Evolutionary conservation across 2,329 filamentous ascomycete species (phyloP), one percentile per base, ranked within the genome.

Genomic region (Aureobasidium subglaciale): DNA sequence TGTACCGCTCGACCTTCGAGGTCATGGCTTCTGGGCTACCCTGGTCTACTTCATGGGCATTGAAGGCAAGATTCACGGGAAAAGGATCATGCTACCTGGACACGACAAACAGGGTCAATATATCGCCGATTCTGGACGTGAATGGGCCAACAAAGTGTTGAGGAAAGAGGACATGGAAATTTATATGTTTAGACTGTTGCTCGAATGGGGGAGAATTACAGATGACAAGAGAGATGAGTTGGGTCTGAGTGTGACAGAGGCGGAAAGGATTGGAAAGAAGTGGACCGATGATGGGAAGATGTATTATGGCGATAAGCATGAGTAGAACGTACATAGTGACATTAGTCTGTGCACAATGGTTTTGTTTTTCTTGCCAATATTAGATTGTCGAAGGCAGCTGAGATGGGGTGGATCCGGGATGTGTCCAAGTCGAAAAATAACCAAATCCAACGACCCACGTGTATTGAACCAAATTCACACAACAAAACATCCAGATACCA

Each of bases 111-210:
- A 87, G 59, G 85, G 76, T 8, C 71, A 76, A 65, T 82, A 79
- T 76, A 88, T 90, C 62, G 83, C 85, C 4, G 76, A 82, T 56
- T 72, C 83, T 59, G 86, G 87, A 1, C 74, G 77, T 50, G 76
- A 78, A 57, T 90, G 87, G 87, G 83, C 82, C 2, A 71, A 73
- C 6, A 75, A 76, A 65, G 85, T 81, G 11, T 62, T 90, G 16
- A 74, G 85, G 58, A 81, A 80, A 63, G 85, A 86, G 67, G 89
- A 93, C 64, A 88, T 87, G 81, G 86, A 90, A 68, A 79, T 90
- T 9, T 93, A 93, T 64, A 76, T 92, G 63, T 93, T 91, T 65
- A 74, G 88, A 43, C 67, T 93, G 58, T 70, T 93, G 62, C 70
- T 93, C 18, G 88, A 93, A 72, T 93, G 87, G 85, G 87, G 79